Evolutionary conservation across 2,329 filamentous ascomycete genomes (phyloP), one percentile per base, ranked within the genome.

Genomic region (Aureobasidium sp.): DNA sequence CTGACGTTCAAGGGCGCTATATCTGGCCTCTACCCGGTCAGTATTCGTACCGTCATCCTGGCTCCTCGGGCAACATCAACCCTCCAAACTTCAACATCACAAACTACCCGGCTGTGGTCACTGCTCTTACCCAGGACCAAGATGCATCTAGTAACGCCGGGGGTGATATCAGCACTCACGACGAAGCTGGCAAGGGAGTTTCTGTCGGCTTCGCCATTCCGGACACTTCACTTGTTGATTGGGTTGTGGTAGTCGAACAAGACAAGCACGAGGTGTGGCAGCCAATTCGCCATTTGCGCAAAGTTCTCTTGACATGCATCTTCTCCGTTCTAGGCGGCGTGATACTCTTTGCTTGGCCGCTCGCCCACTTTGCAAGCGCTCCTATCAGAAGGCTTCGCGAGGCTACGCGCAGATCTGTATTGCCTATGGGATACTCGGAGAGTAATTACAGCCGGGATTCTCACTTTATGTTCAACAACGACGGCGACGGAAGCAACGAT

Each of bases 211-310:
- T 86, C 69, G 89, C 90, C 8, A 80, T 88, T 12, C 85, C 89
- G 0, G 80, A 83, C 59, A 90, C 82, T 5, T 71, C 76, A 0
- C 75, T 95, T 58, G 89, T 89, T 8, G 84, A 93, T 69, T 97
- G 92, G 92, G 85, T 89, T 5, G 77, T 97, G 3, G 69, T 96
- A 2, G 83, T 96, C 0, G 92, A 96, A 71, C 87, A 94, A 72
- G 79, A 84, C 2, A 84, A 85, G 65, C 72, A 73, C 25, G 91
- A 96, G 74, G 90, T 91, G 0, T 91, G 88, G 76, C 79, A 80
- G 8, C 89, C 91, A 0, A 91, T 96, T 62, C 75, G 79, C 31
- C 86, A 84, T 22, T 79, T 96, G n/a, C 85, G 89, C 22, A 86
- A 87, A 52, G 90, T 96, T 56, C 82, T 97, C 1, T 75, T 96